Evolutionary conservation across 352 stramenopile genomes (phyloP), one percentile per base, ranked within the genome.

Genomic region (Pilasporangium apinafurcum): DNA sequence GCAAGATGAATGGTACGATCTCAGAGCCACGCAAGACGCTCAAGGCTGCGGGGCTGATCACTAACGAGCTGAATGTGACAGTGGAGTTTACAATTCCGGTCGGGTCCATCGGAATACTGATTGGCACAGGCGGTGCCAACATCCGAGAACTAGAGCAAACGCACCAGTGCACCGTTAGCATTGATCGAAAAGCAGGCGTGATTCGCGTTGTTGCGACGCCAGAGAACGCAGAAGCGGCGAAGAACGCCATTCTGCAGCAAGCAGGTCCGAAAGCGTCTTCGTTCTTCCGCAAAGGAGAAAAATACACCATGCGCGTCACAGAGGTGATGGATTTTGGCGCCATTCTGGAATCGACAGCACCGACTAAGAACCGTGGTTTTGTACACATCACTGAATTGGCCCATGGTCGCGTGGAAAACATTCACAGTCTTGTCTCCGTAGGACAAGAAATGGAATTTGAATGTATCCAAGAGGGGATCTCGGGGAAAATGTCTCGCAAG

Each of bases 241-340:
- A 85, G 46, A 55, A 76, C 30, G 70, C 77, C 33, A 78, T 96
- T 8, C 38, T 77, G 26, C 71, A 59, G 18, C 62, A 81, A 35
- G 68, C 68, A 2, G 26, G 43, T 4, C 22, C 51, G 25, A 35
- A 28, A 16, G 27, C 40, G 29, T 56, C 54, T 32, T 47, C 55
- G 41, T 92, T 77, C 56, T 95, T 97, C 53, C 74, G 86, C 63
- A 77, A 86, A 44, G 94, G 93, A 17, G 71, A 88, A 25, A 77
- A 83, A 32, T 96, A 97, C 62, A 82, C 83, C 45, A 97, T 96
- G 46, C 91, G 77, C 16, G 88, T 99, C 40, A 84, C 79, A 20
- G 83, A 97, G 41, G 53, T 98, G 8, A 91, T 97, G 62, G 95
- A 98, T 58, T 99, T 97, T 62, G 96, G 96, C 24, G 89, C 86